Conservation (phyloP, 352 stramenopile species). For the Pythium vanterpoolii region DNA sequence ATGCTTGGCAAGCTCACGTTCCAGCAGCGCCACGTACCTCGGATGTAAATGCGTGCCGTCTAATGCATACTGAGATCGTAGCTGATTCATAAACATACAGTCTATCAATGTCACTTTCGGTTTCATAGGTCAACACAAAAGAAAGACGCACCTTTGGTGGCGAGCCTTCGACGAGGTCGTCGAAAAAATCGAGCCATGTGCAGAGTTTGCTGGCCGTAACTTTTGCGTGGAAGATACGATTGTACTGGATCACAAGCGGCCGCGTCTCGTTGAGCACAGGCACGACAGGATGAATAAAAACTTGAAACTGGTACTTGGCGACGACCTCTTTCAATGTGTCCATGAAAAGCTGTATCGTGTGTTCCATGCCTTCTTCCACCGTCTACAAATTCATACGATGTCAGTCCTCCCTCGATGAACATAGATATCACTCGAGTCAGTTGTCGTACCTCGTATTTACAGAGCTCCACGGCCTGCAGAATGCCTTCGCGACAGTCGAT, state of each 20-base stretch:
- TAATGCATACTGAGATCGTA: conserved; percentile 48
- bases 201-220: conserved; percentile 44
- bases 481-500: conserved; percentile 96
- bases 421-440: background rate
- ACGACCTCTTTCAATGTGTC: conserved; percentile 45
- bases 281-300: conserved; percentile 84
- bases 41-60: conserved; percentile 89
- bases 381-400: conserved; percentile 27
- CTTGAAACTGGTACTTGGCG: conserved; percentile 58
- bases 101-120: background rate
- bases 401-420: background rate
- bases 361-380: conserved; percentile 74
- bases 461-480: conserved; percentile 82
- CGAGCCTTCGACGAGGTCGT: conserved; percentile 53
- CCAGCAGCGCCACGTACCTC: conserved; percentile 52
- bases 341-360: conserved; percentile 85
- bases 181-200: conserved; percentile 90
- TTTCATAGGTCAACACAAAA: too few relatives aligned
- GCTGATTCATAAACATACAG: conserved; percentile 22
- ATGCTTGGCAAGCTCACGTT: conserved; percentile 27
- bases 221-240: conserved; percentile 49
- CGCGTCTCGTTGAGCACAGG: conserved; percentile 89
- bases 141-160: conserved; percentile 41
- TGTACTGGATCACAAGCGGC: conserved; percentile 81
- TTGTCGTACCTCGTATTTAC: conserved; percentile 71